Evolutionary conservation across 306 rosid species (phyloP).

Genomic region (Pyrus communis): DNA sequence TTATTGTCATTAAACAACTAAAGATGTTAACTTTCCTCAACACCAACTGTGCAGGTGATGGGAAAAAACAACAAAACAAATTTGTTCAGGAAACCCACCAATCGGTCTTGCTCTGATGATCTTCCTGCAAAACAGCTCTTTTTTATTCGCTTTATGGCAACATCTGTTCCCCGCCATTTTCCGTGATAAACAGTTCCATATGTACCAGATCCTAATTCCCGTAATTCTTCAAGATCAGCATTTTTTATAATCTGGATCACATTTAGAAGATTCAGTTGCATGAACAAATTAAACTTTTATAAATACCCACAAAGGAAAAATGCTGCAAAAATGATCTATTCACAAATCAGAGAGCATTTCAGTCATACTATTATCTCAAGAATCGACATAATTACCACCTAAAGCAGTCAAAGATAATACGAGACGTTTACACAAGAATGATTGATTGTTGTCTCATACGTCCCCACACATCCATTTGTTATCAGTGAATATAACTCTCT

Average conservation of each 20-base stretch:
- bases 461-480: neutral
- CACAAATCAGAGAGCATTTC: neutral
- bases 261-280: neutral
- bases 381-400: neutral
- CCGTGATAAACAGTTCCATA: slow-evolving; percentile 33
- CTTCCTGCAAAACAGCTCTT: slow-evolving; percentile 24
- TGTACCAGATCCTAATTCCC: slow-evolving; percentile 30
- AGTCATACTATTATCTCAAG: neutral
- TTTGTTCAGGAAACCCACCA: slow-evolving; percentile 16
- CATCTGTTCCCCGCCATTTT: slow-evolving; percentile 28
- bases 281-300: neutral
- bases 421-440: neutral
- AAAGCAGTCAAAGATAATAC: neutral
- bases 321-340: neutral
- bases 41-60: neutral
- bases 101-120: slow-evolving; percentile 25
- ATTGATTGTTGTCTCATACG: neutral
- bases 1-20: neutral
- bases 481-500: neutral
- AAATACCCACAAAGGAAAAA: neutral
- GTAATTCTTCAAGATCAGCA: slow-evolving; percentile 27
- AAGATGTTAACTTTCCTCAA: neutral
- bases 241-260: slow-evolving; percentile 23
- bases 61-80: neutral
- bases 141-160: slow-evolving; percentile 28